A percentile compares a stretch with the other conserved stretches of the same genome.
Conservation (phyloP, 495 filamentous ascomycete genomes). For the Podospora appendiculata region DNA sequence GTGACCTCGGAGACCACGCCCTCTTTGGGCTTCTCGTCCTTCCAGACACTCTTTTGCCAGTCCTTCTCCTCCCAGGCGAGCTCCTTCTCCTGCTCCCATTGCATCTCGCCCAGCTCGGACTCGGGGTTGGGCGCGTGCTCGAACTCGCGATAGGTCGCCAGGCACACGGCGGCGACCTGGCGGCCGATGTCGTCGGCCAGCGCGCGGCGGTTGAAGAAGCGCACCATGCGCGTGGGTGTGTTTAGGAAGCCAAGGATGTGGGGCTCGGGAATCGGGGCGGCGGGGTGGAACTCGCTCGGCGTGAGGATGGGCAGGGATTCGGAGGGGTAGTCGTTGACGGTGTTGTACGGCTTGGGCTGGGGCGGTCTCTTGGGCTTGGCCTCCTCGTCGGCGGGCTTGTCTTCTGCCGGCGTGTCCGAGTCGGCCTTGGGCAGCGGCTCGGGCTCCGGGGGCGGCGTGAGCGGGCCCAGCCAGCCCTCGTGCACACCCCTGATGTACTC, state of each 20-base stretch:
- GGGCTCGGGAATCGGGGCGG: slow-evolving; percentile 67
- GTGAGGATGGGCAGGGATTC: slow-evolving; percentile 50
- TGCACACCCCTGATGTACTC: slow-evolving; percentile 91
- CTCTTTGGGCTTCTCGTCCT: slow-evolving; percentile 57
- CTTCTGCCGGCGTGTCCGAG: slow-evolving; percentile 12
- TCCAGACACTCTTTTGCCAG: slow-evolving; percentile 77
- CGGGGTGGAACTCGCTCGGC: slow-evolving; percentile 56
- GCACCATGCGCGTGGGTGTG: slow-evolving; percentile 76
- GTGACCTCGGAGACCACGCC: slow-evolving; percentile 32
- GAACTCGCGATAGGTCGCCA: slow-evolving; percentile 52
- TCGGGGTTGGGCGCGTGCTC: slow-evolving; percentile 16
- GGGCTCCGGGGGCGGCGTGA: slow-evolving; percentile 33
- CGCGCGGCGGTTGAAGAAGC: slow-evolving; percentile 79
- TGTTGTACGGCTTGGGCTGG: slow-evolving; percentile 58
- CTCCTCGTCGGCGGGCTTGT: slow-evolving; percentile 30
- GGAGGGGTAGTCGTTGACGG: slow-evolving; percentile 57
- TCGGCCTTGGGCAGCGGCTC: slow-evolving; percentile 10
- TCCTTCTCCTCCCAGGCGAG: slow-evolving; percentile 72
- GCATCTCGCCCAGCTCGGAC: slow-evolving; percentile 2
- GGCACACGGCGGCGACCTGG: slow-evolving; percentile 77
- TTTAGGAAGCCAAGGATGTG: slow-evolving; percentile 92
- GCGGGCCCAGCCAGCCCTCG: slow-evolving; percentile 91
- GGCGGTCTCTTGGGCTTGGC: slow-evolving; percentile 40
- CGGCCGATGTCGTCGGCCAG: slow-evolving; percentile 84
- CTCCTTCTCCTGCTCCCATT: slow-evolving; percentile 62